Evolutionary conservation across 2,329 filamentous ascomycete species (phyloP).

Genomic region (Penicillium sp.): DNA sequence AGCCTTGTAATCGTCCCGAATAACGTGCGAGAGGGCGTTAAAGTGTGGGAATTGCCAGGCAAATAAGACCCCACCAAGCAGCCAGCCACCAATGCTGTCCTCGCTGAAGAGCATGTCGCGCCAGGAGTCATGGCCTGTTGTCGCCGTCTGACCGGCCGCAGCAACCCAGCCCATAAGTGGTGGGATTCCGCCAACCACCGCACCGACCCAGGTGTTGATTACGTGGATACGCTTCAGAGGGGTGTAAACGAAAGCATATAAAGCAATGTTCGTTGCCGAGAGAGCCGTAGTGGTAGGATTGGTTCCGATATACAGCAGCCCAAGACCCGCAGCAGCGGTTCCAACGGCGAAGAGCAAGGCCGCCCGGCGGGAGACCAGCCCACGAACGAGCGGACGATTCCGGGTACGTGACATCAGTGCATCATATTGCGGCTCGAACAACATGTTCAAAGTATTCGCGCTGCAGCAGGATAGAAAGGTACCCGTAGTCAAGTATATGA

Average conservation of each 20-base stretch:
- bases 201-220: constrained; percentile 92
- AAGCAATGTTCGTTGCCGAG: constrained; percentile 75
- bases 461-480: constrained; percentile 86
- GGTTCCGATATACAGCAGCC: constrained; percentile 79
- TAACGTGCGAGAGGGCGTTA: constrained; percentile 85
- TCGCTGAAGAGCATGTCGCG: constrained; percentile 72
- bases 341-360: constrained; percentile 77
- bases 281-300: constrained; percentile 90
- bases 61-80: constrained; percentile 78
- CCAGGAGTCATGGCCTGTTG: constrained; percentile 67
- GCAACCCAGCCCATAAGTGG: constrained; percentile 98
- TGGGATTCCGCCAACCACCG: constrained; percentile 86
- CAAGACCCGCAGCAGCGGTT: constrained; percentile 66
- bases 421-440: constrained; percentile 87
- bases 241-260: constrained; percentile 92
- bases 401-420: constrained; percentile 90
- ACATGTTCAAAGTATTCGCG: constrained; percentile 95
- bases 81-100: constrained; percentile 74
- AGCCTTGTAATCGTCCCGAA: constrained; percentile 80
- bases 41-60: constrained; percentile 99
- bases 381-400: constrained; percentile 82
- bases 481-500: constrained; percentile 85
- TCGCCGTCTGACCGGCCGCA: constrained; percentile 82
- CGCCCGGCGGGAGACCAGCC: constrained; percentile 66
- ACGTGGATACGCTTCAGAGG: constrained; percentile 83